phyloP scores from a whole-genome alignment of 192 early-diverging fungal species.

The Funneliformis geosporum region DNA sequence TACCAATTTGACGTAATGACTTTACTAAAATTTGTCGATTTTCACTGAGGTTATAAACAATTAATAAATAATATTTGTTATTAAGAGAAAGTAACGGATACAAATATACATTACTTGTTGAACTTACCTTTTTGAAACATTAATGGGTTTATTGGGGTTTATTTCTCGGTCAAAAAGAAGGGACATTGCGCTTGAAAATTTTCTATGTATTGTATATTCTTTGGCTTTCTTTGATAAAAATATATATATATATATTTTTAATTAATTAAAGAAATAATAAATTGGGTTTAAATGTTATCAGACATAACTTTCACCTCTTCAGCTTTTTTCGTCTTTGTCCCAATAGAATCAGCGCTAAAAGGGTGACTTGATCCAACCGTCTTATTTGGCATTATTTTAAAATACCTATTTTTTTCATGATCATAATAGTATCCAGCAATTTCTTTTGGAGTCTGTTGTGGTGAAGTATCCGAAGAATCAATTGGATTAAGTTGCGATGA shows the following conservation, averaged over 20 bases:
- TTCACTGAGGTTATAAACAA: background rate
- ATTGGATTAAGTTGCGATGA: background rate
- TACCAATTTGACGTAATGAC: background rate
- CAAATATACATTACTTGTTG: background rate
- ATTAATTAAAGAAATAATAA: background rate
- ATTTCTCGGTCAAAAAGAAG: background rate
- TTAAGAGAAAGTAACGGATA: background rate
- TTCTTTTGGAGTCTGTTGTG: background rate
- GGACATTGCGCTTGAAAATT: background rate
- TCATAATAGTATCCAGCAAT: slow-evolving; percentile 9
- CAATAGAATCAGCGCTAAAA: background rate
- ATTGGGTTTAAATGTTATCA: background rate
- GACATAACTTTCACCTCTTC: background rate
- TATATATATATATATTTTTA: background rate
- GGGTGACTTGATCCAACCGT: background rate
- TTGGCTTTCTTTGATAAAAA: background rate
- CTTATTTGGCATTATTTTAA: background rate
- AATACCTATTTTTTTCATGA: slow-evolving; percentile 1
- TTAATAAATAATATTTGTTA: background rate
- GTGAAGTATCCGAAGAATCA: background rate
- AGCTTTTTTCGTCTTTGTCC: background rate
- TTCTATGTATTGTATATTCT: background rate
- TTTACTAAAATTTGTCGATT: background rate
- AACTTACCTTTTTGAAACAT: background rate
- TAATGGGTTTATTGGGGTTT: background rate